Evolutionary conservation across 257 asterid genomes (phyloP).

Genomic region (Solanum sitiens): DNA sequence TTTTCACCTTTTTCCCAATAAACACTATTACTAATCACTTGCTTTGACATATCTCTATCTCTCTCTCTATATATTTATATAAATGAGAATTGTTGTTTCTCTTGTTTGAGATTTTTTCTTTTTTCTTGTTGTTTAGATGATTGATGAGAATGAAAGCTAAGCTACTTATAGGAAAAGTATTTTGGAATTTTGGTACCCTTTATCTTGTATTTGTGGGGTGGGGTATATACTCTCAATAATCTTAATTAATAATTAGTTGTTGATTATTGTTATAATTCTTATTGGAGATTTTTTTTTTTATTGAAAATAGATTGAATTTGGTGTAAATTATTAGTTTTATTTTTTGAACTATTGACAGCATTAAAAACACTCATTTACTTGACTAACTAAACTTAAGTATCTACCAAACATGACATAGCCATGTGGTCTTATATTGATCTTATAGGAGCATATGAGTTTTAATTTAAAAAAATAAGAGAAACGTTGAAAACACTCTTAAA

Average conservation of each 20-base stretch:
- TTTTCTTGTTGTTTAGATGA: not conserved
- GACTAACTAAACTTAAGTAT: not conserved
- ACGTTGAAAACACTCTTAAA: not conserved
- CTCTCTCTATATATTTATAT: rapidly evolving
- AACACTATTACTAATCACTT: not conserved
- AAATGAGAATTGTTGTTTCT: not conserved
- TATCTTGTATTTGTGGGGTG: not conserved
- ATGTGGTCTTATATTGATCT: not conserved
- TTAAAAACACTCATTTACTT: too few species aligned
- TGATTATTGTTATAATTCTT: not conserved
- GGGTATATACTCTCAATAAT: not conserved
- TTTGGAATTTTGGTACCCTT: not conserved
- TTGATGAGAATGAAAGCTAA: not conserved
- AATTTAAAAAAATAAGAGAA: too few species aligned
- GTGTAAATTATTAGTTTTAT: not conserved
- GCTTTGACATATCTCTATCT: not conserved
- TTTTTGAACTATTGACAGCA: too few species aligned
- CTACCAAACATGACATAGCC: not conserved
- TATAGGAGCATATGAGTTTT: not conserved
- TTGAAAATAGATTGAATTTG: rapidly evolving
- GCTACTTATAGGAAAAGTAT: not conserved
- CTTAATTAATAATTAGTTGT: not conserved
- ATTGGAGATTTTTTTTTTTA: not conserved
- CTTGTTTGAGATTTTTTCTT: not conserved
- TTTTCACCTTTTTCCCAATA: not conserved